Evolutionary conservation across 768 basidiomycete species (phyloP).

Genomic region (Mycena belliarum): DNA sequence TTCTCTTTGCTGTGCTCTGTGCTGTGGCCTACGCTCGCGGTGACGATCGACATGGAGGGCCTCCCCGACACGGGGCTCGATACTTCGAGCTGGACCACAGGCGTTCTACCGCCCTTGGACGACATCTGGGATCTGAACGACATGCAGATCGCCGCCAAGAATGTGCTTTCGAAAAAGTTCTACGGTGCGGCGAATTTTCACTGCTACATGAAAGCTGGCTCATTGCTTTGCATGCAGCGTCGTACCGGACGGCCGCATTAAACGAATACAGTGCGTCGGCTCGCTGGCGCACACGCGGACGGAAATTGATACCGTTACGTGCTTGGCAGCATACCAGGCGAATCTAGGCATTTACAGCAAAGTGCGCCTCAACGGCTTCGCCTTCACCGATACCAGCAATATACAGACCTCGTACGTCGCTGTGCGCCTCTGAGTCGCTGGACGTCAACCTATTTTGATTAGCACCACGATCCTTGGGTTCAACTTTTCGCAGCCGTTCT

Average conservation of each 20-base stretch:
- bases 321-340: slow-evolving; percentile 23
- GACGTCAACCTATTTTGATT: background rate
- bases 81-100: slow-evolving; percentile 25
- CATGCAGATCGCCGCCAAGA: slow-evolving; percentile 30
- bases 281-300: background rate
- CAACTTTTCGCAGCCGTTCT: slow-evolving; percentile 39
- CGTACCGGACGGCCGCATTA: slow-evolving; percentile 25
- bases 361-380: slow-evolving; percentile 25
- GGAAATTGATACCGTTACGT: no score
- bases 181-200: slow-evolving; percentile 20
- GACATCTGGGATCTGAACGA: slow-evolving; percentile 28
- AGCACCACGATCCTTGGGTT: slow-evolving; percentile 29
- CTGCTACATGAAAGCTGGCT: background rate
- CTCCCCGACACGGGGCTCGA: slow-evolving; percentile 31
- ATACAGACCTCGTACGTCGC: slow-evolving; percentile 23
- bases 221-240: slow-evolving; percentile 14
- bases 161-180: slow-evolving; percentile 18
- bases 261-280: slow-evolving; percentile 25
- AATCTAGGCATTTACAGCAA: slow-evolving; percentile 28
- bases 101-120: slow-evolving; percentile 25
- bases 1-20: slow-evolving; percentile 7
- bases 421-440: background rate
- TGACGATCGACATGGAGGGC: slow-evolving; percentile 28
- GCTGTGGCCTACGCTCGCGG: slow-evolving; percentile 3
- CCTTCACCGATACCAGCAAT: slow-evolving; percentile 26